Conservation (phyloP, 2,329 filamentous ascomycete species). For the Sporothrix sp. region DNA sequence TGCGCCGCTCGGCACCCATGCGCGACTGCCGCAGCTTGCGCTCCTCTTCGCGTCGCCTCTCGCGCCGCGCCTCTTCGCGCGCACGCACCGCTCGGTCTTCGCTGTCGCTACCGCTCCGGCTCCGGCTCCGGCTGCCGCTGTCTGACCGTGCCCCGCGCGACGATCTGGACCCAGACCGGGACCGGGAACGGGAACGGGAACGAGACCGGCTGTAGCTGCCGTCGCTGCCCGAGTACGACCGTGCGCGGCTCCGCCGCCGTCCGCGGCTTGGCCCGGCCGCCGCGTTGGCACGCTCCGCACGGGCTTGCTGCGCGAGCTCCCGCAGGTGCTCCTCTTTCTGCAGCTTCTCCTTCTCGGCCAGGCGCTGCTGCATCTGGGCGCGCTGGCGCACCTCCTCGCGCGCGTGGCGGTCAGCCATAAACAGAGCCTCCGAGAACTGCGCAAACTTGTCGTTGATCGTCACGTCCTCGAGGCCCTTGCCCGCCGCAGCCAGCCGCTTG, state of each 20-base stretch:
- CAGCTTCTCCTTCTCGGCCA: conserved; percentile 92
- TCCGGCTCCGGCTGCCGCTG: conserved; percentile 44
- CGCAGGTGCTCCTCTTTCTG: conserved; percentile 91
- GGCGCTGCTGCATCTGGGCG: conserved; percentile 85
- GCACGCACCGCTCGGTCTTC: conserved; percentile 65
- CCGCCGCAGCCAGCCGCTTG: conserved; percentile 90
- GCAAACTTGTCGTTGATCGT: conserved; percentile 98
- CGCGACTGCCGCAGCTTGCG: conserved; percentile 84
- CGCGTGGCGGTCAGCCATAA: conserved; percentile 88
- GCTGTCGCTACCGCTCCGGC: conserved; percentile 37
- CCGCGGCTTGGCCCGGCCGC: conserved; percentile 29
- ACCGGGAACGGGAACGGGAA: conserved; percentile 26
- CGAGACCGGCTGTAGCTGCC: conserved; percentile 18
- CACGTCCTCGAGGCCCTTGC: conserved; percentile 81
- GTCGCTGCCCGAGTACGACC: conserved; percentile 12
- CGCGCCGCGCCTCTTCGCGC: conserved; percentile 66
- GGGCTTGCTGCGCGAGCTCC: conserved; percentile 78
- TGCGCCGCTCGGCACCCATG: conserved; percentile 86
- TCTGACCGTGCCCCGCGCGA: conserved; percentile 20
- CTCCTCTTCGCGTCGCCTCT: conserved; percentile 73
- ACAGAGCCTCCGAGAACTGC: conserved; percentile 86
- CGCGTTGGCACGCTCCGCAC: conserved; percentile 59
- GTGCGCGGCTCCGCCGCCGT: conserved; percentile 1
- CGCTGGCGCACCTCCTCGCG: conserved; percentile 91
- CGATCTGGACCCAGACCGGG: conserved; percentile 20